Evolutionary conservation across 2,329 filamentous ascomycete species (phyloP).

Genomic region (Dactylellina leptospora): DNA sequence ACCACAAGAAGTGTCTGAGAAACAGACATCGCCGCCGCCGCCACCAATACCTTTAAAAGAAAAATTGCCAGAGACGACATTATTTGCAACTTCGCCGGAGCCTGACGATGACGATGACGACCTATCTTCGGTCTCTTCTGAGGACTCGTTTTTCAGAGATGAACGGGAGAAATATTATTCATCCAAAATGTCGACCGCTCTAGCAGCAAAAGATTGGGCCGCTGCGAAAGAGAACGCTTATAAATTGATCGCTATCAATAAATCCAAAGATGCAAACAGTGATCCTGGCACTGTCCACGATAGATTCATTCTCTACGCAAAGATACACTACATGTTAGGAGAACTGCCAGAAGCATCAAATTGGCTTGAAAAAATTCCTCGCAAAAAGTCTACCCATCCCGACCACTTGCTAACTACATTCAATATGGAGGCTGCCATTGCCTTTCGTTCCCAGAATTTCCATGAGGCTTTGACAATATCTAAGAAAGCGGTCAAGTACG

Average conservation of each 20-base stretch:
- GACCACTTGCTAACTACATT: conserved; percentile 7
- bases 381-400: conserved; percentile 37
- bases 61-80: not conserved
- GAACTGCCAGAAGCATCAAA: conserved; percentile 20
- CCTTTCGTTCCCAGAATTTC: conserved; percentile 10
- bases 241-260: conserved; percentile 16
- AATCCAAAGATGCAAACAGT: not conserved
- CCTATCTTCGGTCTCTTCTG: conserved; percentile 40
- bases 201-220: conserved; percentile 20
- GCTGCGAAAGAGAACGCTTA: conserved; percentile 21
- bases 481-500: conserved; percentile 33
- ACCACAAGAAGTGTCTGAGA: not conserved
- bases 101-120: conserved; percentile 32
- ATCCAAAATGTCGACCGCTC: conserved; percentile 1
- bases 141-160: conserved; percentile 31
- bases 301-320: conserved; percentile 6
- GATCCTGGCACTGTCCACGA: not conserved
- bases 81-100: not conserved
- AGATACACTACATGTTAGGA: conserved; percentile 41
- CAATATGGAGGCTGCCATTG: conserved; percentile 35
- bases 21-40: no score
- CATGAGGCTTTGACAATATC: conserved; percentile 20
- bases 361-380: conserved; percentile 16
- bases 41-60: not conserved
- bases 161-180: conserved; percentile 40